Evolutionary conservation across 768 basidiomycete species (phyloP).

Genomic region (Lentinula lateritia): DNA sequence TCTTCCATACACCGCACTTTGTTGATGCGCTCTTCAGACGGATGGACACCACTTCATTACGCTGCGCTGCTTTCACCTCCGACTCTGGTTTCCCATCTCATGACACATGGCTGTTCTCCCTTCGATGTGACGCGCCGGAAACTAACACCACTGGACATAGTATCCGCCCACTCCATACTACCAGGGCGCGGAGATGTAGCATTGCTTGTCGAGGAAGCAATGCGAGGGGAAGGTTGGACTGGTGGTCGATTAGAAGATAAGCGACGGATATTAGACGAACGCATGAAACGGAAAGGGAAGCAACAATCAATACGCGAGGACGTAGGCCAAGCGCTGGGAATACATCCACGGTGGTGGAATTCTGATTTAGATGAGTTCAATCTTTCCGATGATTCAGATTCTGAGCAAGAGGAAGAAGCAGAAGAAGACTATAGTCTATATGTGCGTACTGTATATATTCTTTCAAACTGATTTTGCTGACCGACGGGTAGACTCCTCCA

Average conservation of each 20-base stretch:
- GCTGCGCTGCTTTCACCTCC: constrained; percentile 86
- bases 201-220: constrained; percentile 82
- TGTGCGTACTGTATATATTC: constrained; percentile 25
- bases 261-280: constrained; percentile 54
- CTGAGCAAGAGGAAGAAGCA: constrained; percentile 45
- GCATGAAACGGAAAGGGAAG: constrained; percentile 44
- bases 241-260: constrained; percentile 72
- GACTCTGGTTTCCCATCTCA: constrained; percentile 84
- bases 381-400: constrained; percentile 27
- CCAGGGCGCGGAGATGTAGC: constrained; percentile 84
- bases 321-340: constrained; percentile 50
- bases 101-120: constrained; percentile 88
- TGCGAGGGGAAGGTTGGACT: constrained; percentile 80
- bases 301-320: constrained; percentile 53
- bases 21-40: constrained; percentile 42
- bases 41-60: constrained; percentile 95
- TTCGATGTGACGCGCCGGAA: constrained; percentile 72
- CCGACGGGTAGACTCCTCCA: constrained; percentile 54
- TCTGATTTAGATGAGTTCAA: constrained; percentile 29
- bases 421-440: constrained; percentile 35
- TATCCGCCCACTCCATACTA: constrained; percentile 76
- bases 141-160: constrained; percentile 84
- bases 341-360: constrained; percentile 65
- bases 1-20: not conserved
- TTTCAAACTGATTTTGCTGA: constrained; percentile 5